These are phyloP conservation scores for Tephrocybe sp. DNA, from an alignment of 768 basidiomycete genomes.

Conservation along the genomic window DNA sequence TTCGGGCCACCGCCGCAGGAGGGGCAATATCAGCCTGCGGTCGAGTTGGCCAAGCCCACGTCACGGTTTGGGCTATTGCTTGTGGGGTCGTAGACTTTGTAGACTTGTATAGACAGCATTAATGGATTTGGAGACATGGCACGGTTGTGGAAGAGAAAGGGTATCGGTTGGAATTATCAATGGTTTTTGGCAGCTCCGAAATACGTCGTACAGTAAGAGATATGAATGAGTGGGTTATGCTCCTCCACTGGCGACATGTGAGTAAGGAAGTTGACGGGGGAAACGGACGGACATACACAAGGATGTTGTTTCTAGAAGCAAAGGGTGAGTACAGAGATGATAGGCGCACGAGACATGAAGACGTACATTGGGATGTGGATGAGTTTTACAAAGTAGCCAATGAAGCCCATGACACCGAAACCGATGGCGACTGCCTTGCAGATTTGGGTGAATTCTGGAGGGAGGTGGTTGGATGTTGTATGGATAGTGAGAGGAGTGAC, in stretches of 20 bases:
- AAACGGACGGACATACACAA: conserved; percentile 72
- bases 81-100: conserved; percentile 42
- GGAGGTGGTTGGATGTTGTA: conserved; percentile 1
- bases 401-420: conserved; percentile 98
- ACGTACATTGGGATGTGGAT: conserved; percentile 98
- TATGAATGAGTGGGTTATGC: conserved; percentile 45
- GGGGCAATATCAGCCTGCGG: conserved; percentile 52
- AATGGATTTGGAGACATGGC: not conserved
- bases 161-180: not conserved
- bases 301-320: conserved; percentile 82
- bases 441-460: conserved; percentile 87
- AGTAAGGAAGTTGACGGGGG: conserved; percentile 19
- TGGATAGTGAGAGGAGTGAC: not conserved
- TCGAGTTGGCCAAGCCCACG: conserved; percentile 68
- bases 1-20: conserved; percentile 52
- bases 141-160: not conserved
- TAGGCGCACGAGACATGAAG: not conserved
- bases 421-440: conserved; percentile 96
- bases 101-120: not conserved
- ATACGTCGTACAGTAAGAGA: conserved; percentile 16
- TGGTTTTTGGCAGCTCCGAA: conserved; percentile 2
- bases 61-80: conserved; percentile 75
- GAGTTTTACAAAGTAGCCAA: conserved; percentile 97
- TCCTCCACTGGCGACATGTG: conserved; percentile 56
- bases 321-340: conserved; percentile 16